These are phyloP conservation scores for Ballota nigra DNA, from an alignment of 257 asterid genomes.

Conservation along the genomic window DNA sequence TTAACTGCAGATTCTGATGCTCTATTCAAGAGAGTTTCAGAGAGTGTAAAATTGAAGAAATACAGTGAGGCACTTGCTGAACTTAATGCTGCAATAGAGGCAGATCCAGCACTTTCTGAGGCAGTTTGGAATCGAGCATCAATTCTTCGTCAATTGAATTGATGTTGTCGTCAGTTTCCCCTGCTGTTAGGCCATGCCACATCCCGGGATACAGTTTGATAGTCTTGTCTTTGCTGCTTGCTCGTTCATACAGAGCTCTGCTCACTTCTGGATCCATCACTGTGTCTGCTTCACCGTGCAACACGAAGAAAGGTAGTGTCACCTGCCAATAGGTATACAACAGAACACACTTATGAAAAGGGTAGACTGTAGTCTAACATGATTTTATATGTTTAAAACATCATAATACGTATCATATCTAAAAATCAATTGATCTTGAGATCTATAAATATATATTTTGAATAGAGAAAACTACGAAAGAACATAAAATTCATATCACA, in stretches of 20 bases:
- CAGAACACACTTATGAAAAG: too few relatives aligned
- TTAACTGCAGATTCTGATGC: constrained; percentile 62
- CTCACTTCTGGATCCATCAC: constrained; percentile 94
- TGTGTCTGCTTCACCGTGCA: constrained; percentile 89
- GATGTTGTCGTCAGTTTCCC: constrained; percentile 49
- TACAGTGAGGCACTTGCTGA: constrained; percentile 84
- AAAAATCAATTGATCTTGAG: too few relatives aligned
- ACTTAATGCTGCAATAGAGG: constrained; percentile 80
- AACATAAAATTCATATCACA: too few relatives aligned
- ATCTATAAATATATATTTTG: too few relatives aligned
- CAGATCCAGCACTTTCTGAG: constrained; percentile 77
- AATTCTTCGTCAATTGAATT: constrained; percentile 75
- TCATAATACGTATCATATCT: too few relatives aligned
- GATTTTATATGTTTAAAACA: too few relatives aligned
- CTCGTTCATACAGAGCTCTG: constrained; percentile 57
- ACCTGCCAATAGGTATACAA: too few relatives aligned
- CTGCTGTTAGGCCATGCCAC: constrained; percentile 60
- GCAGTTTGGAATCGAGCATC: constrained; percentile 84
- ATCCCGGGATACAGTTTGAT: constrained; percentile 80
- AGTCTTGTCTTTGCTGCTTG: constrained; percentile 80
- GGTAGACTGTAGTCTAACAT: too few relatives aligned
- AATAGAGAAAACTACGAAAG: too few relatives aligned
- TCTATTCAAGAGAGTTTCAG: constrained; percentile 64
- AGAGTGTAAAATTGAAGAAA: constrained; percentile 72
- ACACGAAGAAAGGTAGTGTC: constrained; percentile 74